Evolutionary conservation across 495 filamentous ascomycete genomes (phyloP).

Genomic region (Chlorociboria aeruginascens): DNA sequence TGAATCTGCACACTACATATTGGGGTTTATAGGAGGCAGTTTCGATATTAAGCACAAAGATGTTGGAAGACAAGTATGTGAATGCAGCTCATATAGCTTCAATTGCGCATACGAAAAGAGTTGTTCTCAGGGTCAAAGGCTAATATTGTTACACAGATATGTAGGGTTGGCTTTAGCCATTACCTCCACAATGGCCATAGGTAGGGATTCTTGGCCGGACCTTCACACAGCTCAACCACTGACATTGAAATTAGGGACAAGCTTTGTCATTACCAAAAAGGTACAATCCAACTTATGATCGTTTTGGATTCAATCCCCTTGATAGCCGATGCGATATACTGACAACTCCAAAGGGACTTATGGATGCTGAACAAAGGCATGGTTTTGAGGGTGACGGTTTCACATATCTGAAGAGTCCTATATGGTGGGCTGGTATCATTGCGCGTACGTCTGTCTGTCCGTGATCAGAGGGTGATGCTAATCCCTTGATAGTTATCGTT

Average conservation of each 20-base stretch:
- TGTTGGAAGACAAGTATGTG: constrained; percentile 81
- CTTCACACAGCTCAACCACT: neutral
- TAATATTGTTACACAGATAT: constrained; percentile 16
- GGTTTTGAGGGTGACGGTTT: constrained; percentile 97
- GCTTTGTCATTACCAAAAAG: constrained; percentile 23
- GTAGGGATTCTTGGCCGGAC: neutral
- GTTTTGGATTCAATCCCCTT: neutral
- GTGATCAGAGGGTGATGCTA: no score
- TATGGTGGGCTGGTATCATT: constrained; percentile 90
- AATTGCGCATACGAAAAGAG: neutral
- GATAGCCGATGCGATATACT: neutral
- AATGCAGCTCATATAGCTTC: neutral
- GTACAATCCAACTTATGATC: constrained; percentile 3
- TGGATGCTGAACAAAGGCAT: constrained; percentile 77
- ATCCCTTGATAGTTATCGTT: constrained; percentile 45
- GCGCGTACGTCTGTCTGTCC: constrained; percentile 41
- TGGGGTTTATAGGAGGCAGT: constrained; percentile 23
- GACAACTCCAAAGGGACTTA: constrained; percentile 55
- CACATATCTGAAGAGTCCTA: constrained; percentile 78
- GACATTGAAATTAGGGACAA: constrained; percentile 31
- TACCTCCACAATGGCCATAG: constrained; percentile 84
- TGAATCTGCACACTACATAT: constrained; percentile 6
- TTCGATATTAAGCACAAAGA: constrained; percentile 31
- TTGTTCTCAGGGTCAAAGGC: neutral
- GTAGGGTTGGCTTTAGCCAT: constrained; percentile 56